phyloP scores from a whole-genome alignment of 176 grass and related monocot species.

The Chrysopogon serrulatus region DNA sequence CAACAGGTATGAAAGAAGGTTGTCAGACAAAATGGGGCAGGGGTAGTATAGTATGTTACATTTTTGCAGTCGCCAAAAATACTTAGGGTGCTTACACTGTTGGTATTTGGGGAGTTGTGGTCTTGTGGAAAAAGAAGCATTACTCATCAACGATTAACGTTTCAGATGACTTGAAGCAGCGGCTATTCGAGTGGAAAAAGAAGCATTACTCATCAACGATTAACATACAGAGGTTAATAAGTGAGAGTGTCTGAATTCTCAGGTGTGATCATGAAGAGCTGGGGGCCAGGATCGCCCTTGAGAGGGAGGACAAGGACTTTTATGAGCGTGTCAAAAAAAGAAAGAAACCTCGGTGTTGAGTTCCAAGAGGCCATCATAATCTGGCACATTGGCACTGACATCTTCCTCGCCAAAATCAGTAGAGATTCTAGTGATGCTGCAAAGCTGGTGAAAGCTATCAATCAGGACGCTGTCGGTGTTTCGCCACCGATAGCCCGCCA shows the following conservation, averaged over 20 bases:
- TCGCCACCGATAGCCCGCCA: no score
- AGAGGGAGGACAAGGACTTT: neutral
- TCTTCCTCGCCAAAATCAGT: neutral
- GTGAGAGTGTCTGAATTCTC: neutral
- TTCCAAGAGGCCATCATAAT: slow-evolving; percentile 8
- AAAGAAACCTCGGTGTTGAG: neutral
- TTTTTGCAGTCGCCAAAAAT: neutral
- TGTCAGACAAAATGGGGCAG: neutral
- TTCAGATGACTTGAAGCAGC: neutral
- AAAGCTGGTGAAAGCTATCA: neutral
- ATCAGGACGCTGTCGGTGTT: slow-evolving; percentile 5
- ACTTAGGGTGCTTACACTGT: neutral
- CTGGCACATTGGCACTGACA: slow-evolving; percentile 14
- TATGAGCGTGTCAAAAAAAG: neutral
- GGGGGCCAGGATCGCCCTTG: neutral
- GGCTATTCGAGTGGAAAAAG: neutral
- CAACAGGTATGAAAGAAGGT: neutral
- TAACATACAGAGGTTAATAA: neutral
- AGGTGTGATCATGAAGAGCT: slow-evolving; percentile 2
- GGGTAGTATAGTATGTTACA: slow-evolving; percentile 21
- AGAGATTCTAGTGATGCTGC: neutral
- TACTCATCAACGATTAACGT: neutral
- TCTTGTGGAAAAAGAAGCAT: neutral
- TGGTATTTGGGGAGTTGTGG: neutral
- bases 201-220: no score